Evolutionary conservation across 257 asterid species (phyloP).

Genomic region (Cordia subcordata): DNA sequence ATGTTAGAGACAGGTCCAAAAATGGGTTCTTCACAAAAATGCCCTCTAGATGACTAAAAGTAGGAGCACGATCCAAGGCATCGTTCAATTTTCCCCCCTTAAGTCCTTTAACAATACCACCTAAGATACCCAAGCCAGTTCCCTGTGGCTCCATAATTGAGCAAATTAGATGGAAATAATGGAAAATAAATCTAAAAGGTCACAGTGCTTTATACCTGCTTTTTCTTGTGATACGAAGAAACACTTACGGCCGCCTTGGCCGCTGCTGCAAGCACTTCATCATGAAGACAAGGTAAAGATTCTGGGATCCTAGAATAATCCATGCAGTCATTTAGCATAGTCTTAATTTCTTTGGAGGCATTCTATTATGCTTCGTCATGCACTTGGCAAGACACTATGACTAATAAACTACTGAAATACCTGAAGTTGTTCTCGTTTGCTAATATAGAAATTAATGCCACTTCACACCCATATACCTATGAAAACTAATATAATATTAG

Average conservation of each 20-base stretch:
- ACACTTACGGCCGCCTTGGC: conserved; percentile 55
- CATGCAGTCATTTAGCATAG: conserved; percentile 17
- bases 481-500: conserved; percentile 1
- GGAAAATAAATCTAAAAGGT: conserved; percentile 20
- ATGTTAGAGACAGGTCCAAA: conserved; percentile 28
- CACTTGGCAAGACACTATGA: background rate
- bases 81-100: conserved; percentile 45
- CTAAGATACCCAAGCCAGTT: conserved; percentile 47
- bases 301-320: conserved; percentile 57
- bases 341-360: too few species aligned
- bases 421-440: conserved; percentile 68
- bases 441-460: conserved; percentile 67
- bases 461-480: conserved; percentile 74
- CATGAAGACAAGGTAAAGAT: conserved; percentile 77
- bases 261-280: conserved; percentile 87
- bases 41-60: conserved; percentile 54
- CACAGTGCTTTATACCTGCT: conserved; percentile 43
- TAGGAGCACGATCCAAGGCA: conserved; percentile 20
- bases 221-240: conserved; percentile 53
- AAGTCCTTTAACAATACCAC: conserved; percentile 67
- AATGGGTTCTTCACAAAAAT: conserved; percentile 46
- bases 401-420: conserved; percentile 25
- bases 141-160: conserved; percentile 46
- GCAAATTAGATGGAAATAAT: conserved; percentile 11
- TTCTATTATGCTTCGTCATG: background rate